Percentiles rank a stretch among this genome's conserved stretches.
These are phyloP conservation scores for Anisodus tanguticus DNA, from an alignment of 257 asterid genomes.

Conservation along the genomic window DNA sequence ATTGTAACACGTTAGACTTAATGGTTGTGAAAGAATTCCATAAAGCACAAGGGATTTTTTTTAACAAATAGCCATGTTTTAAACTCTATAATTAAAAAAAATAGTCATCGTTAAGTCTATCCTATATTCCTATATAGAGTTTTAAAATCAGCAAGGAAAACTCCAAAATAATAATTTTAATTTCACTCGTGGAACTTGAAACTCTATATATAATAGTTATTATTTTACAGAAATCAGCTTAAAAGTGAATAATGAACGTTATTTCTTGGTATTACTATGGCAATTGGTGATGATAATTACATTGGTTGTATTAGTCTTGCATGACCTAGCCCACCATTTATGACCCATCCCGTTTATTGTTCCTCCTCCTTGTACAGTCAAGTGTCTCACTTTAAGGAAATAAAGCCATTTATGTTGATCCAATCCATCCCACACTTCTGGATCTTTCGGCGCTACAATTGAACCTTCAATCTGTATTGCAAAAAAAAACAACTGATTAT, in stretches of 20 bases:
- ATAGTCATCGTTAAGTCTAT: neutral
- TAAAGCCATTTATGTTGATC: slow-evolving; percentile 78
- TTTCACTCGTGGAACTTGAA: too few relatives aligned
- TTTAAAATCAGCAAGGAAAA: neutral
- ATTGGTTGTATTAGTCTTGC: slow-evolving; percentile 72
- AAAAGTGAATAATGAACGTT: neutral
- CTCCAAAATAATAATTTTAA: neutral
- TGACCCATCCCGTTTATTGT: slow-evolving; percentile 67
- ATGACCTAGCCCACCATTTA: slow-evolving; percentile 90
- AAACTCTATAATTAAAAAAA: neutral
- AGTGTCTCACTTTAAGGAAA: slow-evolving; percentile 62
- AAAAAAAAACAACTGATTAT: neutral
- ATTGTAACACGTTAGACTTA: neutral
- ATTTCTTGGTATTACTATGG: too few relatives aligned
- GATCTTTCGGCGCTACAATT: slow-evolving; percentile 69
- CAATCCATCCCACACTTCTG: slow-evolving; percentile 62
- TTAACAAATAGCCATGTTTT: neutral
- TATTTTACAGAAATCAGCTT: neutral
- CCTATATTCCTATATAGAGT: neutral
- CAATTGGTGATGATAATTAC: slow-evolving; percentile 44
- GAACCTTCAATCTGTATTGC: slow-evolving; percentile 66
- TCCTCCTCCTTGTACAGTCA: slow-evolving; percentile 80
- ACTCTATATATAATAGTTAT: too few relatives aligned
- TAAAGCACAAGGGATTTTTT: neutral
- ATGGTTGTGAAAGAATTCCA: neutral